phyloP scores from a whole-genome alignment of 1,284 basidiomycete genomes.

The Golubevia pallescens region DNA sequence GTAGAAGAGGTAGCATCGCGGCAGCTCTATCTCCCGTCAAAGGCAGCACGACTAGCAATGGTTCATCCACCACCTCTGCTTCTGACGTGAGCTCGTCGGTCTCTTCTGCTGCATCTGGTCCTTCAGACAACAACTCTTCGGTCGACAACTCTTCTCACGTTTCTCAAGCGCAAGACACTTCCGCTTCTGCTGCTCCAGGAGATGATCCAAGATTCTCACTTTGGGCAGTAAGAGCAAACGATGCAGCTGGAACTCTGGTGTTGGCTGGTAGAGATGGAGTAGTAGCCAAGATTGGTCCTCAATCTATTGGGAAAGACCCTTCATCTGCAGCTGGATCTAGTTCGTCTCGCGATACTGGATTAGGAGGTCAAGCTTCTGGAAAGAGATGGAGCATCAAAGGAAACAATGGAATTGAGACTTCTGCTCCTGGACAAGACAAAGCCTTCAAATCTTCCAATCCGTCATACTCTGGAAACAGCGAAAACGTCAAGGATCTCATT shows the following conservation, averaged over 20 bases:
- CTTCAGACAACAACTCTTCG: neutral
- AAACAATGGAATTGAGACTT: neutral
- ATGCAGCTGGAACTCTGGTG: slow-evolving; percentile 19
- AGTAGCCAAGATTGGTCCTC: neutral
- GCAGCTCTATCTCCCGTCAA: neutral
- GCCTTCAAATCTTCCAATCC: slow-evolving; percentile 3
- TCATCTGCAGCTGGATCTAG: neutral
- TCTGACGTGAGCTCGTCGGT: neutral
- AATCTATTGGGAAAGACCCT: neutral
- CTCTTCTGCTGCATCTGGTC: slow-evolving; percentile 1
- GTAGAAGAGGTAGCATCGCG: neutral
- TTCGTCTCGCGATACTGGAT: neutral
- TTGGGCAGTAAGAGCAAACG: slow-evolving; percentile 32
- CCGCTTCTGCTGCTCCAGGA: slow-evolving; percentile 29
- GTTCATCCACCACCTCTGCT: neutral
- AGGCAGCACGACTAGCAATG: neutral
- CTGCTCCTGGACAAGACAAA: slow-evolving; percentile 1
- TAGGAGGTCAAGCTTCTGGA: neutral
- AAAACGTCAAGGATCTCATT: neutral
- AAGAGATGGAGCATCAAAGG: neutral
- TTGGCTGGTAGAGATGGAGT: neutral
- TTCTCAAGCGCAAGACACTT: slow-evolving; percentile 19
- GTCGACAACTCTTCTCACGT: neutral
- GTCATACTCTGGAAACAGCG: too few species aligned
- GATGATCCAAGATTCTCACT: slow-evolving; percentile 50